Evolutionary conservation across 2,329 filamentous ascomycete genomes (phyloP).

Genomic region (Epichloe baconii): DNA sequence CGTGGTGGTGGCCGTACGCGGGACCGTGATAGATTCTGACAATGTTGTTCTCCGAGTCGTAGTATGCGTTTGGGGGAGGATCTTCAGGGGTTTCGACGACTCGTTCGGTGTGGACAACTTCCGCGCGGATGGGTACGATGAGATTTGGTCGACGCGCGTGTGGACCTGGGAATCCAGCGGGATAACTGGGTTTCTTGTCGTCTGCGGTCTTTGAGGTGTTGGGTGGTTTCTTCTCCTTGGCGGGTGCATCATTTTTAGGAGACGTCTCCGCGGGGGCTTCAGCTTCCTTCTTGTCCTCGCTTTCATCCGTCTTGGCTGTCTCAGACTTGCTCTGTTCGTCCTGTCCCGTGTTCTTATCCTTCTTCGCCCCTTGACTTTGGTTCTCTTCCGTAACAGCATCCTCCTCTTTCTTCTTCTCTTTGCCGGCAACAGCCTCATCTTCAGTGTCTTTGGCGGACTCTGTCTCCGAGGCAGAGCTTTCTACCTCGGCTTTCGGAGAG

Average conservation of each 20-base stretch:
- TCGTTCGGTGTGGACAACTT: constrained; percentile 42
- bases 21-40: constrained; percentile 46
- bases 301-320: constrained; percentile 6
- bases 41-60: constrained; percentile 37
- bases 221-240: constrained; percentile 5
- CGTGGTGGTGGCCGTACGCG: constrained; percentile 36
- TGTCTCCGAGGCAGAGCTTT: constrained; percentile 10
- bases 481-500: constrained; percentile 5
- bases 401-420: constrained; percentile 6
- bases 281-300: constrained; percentile 3
- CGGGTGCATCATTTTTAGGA: not conserved
- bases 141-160: constrained; percentile 28
- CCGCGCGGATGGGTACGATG: constrained; percentile 33
- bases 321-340: constrained; percentile 7
- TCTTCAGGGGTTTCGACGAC: constrained; percentile 38
- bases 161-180: constrained; percentile 16
- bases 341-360: not conserved
- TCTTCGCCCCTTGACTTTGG: constrained; percentile 7
- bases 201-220: constrained; percentile 3
- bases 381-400: not conserved
- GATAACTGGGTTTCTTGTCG: constrained; percentile 13
- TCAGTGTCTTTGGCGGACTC: constrained; percentile 12
- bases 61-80: constrained; percentile 48
- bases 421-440: constrained; percentile 7
- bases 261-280: not conserved